Evolutionary conservation across 1,284 basidiomycete genomes (phyloP).

Genomic region (Puccinia horiana): DNA sequence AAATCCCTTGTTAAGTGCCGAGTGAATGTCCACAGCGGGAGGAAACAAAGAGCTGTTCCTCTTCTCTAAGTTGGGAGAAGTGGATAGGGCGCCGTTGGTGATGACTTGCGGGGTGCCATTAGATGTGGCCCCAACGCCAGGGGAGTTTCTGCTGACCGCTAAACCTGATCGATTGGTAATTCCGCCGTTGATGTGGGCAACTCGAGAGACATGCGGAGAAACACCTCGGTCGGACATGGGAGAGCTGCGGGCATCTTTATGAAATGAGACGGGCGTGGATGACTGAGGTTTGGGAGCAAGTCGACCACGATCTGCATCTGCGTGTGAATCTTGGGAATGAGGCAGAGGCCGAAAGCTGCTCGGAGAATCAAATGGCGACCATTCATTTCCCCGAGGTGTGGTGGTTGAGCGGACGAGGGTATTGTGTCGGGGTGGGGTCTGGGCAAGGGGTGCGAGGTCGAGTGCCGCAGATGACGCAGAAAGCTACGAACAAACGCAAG

Average conservation of each 20-base stretch:
- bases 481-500: slow-evolving; percentile 62
- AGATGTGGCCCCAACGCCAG: neutral
- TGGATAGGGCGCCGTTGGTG: slow-evolving; percentile 16
- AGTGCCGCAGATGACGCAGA: slow-evolving; percentile 88
- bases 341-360: slow-evolving; percentile 65
- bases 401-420: slow-evolving; percentile 64
- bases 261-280: slow-evolving; percentile 59
- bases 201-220: slow-evolving; percentile 38
- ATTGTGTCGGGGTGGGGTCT: slow-evolving; percentile 71
- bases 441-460: slow-evolving; percentile 84
- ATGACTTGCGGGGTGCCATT: neutral
- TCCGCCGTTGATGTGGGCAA: slow-evolving; percentile 35
- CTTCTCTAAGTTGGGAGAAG: slow-evolving; percentile 40
- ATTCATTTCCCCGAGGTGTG: slow-evolving; percentile 70
- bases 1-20: slow-evolving; percentile 18
- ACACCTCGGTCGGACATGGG: slow-evolving; percentile 41
- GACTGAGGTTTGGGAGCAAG: slow-evolving; percentile 64
- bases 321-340: slow-evolving; percentile 62
- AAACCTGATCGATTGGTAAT: neutral
- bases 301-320: slow-evolving; percentile 68
- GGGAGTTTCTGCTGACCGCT: slow-evolving; percentile 1
- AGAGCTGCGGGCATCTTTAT: slow-evolving; percentile 50
- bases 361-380: slow-evolving; percentile 76
- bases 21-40: slow-evolving; percentile 17
- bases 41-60: slow-evolving; percentile 28